A percentile compares a stretch with the other conserved stretches of the same genome.
phyloP scores from a whole-genome alignment of 495 filamentous ascomycete genomes.

The Corynascus novoguineensis region DNA sequence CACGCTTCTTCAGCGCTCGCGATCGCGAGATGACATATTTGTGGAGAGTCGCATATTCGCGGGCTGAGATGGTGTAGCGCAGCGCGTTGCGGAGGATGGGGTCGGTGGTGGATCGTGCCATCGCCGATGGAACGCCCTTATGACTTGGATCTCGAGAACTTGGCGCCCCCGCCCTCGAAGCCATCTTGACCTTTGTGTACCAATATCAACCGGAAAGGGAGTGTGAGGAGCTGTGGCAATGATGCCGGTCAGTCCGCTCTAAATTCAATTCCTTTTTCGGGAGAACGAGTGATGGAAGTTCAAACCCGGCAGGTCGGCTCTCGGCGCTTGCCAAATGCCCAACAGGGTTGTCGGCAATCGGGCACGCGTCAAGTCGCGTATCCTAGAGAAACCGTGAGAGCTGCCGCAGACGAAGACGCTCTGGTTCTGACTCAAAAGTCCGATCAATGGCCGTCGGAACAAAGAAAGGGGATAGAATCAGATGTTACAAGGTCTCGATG shows the following conservation, averaged over 20 bases:
- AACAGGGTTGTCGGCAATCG: not conserved
- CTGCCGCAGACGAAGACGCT: not conserved
- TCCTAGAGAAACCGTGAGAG: not conserved
- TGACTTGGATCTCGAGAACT: constrained; percentile 18
- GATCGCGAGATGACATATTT: constrained; percentile 68
- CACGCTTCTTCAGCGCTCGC: constrained; percentile 51
- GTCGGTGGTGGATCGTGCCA: constrained; percentile 44
- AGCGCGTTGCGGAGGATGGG: constrained; percentile 70
- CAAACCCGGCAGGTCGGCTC: no score
- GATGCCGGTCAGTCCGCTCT: not conserved
- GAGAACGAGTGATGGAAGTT: no score
- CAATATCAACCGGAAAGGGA: no score
- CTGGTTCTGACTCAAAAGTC: not conserved
- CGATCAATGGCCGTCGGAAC: not conserved
- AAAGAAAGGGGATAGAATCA: not conserved
- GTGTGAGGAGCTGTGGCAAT: no score
- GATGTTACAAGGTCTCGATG: not conserved
- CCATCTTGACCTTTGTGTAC: constrained; percentile 19
- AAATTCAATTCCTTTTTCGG: no score
- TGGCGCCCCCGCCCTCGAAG: constrained; percentile 24
- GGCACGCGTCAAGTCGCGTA: not conserved
- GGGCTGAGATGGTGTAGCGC: constrained; percentile 74
- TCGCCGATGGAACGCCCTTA: constrained; percentile 21
- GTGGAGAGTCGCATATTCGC: constrained; percentile 79
- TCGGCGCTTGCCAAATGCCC: no score